These are phyloP conservation scores for Eucalyptus microcorys DNA, from an alignment of 345 rosid species.

Conservation along the genomic window DNA sequence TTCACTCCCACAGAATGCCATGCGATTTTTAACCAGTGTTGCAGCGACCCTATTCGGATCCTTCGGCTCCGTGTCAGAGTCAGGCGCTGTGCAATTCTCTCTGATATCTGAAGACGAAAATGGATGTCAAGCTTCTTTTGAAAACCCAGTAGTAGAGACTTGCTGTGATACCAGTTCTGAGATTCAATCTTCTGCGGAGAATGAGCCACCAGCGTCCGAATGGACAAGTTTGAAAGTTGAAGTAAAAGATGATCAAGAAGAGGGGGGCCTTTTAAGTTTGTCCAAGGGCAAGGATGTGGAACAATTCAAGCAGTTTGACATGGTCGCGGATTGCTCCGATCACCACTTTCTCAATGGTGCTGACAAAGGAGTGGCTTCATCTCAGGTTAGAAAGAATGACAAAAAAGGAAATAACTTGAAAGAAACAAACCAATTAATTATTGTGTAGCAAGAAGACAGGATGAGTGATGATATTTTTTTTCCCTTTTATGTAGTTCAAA, in stretches of 20 bases:
- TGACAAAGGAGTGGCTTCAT: slow-evolving; percentile 19
- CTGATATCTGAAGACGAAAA: slow-evolving; percentile 19
- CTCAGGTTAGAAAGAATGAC: slow-evolving; percentile 45
- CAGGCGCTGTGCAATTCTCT: slow-evolving; percentile 16
- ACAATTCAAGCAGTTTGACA: slow-evolving; percentile 57
- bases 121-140: slow-evolving; percentile 9
- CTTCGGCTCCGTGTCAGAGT: slow-evolving; percentile 23
- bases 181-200: slow-evolving; percentile 9
- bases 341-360: slow-evolving; percentile 54
- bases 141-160: slow-evolving; percentile 16
- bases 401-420: not conserved
- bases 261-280: slow-evolving; percentile 4
- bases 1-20: slow-evolving; percentile 48
- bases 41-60: slow-evolving; percentile 45
- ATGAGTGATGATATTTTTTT: not conserved
- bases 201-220: slow-evolving; percentile 1
- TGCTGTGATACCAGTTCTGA: slow-evolving; percentile 12
- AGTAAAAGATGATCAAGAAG: slow-evolving; percentile 10
- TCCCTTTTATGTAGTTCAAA: slow-evolving; percentile 30
- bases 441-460: not conserved
- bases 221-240: slow-evolving; percentile 4
- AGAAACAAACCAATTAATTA: not conserved
- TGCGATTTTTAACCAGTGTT: slow-evolving; percentile 54
- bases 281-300: slow-evolving; percentile 1
- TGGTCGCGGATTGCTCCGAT: slow-evolving; percentile 61